Base-by-base conservation (phyloP, 331 rosid genomes). In the Dryas integrifolia region DNA sequence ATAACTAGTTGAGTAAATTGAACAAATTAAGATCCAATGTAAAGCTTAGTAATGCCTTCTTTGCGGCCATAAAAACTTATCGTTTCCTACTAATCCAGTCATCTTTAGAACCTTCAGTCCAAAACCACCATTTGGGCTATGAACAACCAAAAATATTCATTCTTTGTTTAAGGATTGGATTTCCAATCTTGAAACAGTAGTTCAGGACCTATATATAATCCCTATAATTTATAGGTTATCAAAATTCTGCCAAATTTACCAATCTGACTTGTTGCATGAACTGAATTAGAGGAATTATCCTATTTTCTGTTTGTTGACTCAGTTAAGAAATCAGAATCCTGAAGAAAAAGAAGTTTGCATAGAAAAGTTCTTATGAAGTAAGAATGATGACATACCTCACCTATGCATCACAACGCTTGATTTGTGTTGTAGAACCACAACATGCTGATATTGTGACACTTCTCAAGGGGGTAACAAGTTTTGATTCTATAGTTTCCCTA, bases 11-110 rank as follows among this genome's bases (percentile, higher is more conserved):
- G 35, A 1, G 35, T 30, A 30, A 30, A 30, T 30, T 30, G 35
- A 30, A 30, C 35, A 30, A 30, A 30, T 30, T 30, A 30, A 30
- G 35, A 30, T 30, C 35, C 35, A 30, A 30, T 30, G 35, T 30
- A 30, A 30, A 1, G 35, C 35, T 30, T 30, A 30, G 35, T 30
- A 30, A 30, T 30, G 61, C 14, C 24, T 21, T 21, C 4, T 3
- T 56, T 30, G 15, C 16, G 26, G 21, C 39, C 39, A 24, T 24
- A 56, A 56, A 56, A 2, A 4, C 21, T 63, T 16, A 0, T 43
- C 39, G 2, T 10, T 7, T 64, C 52, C 69, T 64, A 9, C n/a
- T 44, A 46, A 64, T n/a, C 69, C 40, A 44, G 52, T 65, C 69
- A 65, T 24, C 41, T 21, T 10, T 15, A 66, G 26, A 45, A 65